Evolutionary conservation across 2,329 filamentous ascomycete genomes (phyloP), one percentile per base, ranked within the genome.

Genomic region (Chalaropsis thielavioides): DNA sequence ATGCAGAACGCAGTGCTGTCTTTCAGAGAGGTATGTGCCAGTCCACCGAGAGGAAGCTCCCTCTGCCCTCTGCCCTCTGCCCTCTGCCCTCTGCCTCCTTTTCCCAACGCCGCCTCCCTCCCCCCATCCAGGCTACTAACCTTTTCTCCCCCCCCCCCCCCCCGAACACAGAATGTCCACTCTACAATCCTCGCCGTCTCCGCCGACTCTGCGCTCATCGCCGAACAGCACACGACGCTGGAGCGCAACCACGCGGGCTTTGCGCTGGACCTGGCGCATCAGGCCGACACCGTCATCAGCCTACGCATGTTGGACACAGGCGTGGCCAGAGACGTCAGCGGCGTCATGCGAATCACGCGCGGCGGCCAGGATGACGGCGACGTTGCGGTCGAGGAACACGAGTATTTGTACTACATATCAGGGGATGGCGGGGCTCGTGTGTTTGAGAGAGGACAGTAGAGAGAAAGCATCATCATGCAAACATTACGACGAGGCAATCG

Each of bases 311-410:
- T 97, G 67, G 91, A 95, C 71, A 95, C 91, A 0, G 92, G 92
- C 0, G 85, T 86, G n/a, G 92, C 92, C 68, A 86, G 82, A 72
- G 92, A 96, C 75, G 89, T 97, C 40, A 95, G 89, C 75, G 92
- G 92, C 2, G 90, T 96, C 54, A 71, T 96, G 68, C 82, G 91
- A 69, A 79, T 94, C 61, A 92, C 88, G 19, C 79, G 80, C 56
- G 85, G 85, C 10, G 40, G 72, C 71, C 27, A 71, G 69, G 51
- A 67, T 67, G 31, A 70, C 63, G 66, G 68, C 10, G 71, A 71
- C 35, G 68, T 63, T 38, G 70, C 68, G 24, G 70, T 77, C 1
- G 80, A 81, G 68, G 80, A 89, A 70, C 84, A 79, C 68, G 92
- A 96, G 75, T 81, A 88, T 71, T 71, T 96, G 72, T 96, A 95